Base-by-base conservation (phyloP, 106 monocot species). In the Platanthera zijinensis region DNA sequence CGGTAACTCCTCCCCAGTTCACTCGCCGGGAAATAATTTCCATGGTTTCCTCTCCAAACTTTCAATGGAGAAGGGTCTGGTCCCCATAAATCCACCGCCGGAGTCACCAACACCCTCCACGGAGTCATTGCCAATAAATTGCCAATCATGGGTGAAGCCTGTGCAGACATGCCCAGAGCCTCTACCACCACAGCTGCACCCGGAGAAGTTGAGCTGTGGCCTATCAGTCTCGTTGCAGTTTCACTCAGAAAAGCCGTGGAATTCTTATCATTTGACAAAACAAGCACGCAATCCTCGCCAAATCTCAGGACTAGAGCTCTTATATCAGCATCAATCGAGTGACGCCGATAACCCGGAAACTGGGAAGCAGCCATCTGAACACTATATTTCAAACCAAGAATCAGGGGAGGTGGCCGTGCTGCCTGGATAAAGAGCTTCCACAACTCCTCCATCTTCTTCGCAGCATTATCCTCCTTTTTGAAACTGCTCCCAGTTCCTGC, bases 261-360 rank as follows among this genome's bases (percentile, higher is more conserved):
- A 81, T 94, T 99, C 84, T 92, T 94, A 72, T 94, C 94, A 72
- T 92, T 92, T 87, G 94, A 68, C 94, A 94, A 99, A 0, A 94
- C 89, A 51, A 99, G 51, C 53, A 90, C 94, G 57, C 94, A 94
- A 57, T 94, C 97, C 6, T 91, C 92, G n/a, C 92, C 97, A 81
- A 94, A 99, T 74, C 94, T 89, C 51, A 99, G 71, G 5, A 94
- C 89, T 72, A 94, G 57, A 63, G 94, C 88, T 64, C 89, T 99
- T 30, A 94, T 88, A 86, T 99, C 97, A 13, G 94, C 89, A 68
- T 99, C 97, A 6, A 99, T 80, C 19, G 86, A 18, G 30, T 25
- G n/a, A n/a, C n/a, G n/a, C n/a, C n/a, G n/a, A n/a, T n/a, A n/a
- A n/a, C n/a, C n/a, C n/a, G n/a, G n/a, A n/a, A n/a, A n/a, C n/a